Evolutionary conservation across 169 alveolate species (phyloP).

Genomic region (Miamiensis avidus): DNA sequence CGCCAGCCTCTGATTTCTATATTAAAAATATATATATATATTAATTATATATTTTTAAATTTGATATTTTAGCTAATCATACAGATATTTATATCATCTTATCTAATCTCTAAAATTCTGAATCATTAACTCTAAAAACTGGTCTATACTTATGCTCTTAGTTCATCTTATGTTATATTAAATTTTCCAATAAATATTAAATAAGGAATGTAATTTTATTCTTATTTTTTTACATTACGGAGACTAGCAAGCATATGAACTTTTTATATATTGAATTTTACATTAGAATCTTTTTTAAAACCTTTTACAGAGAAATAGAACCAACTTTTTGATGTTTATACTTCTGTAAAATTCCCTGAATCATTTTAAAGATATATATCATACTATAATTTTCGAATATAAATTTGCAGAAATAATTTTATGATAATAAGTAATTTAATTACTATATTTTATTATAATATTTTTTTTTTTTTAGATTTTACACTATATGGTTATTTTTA

Average conservation of each 20-base stretch:
- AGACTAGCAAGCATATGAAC: slow-evolving; percentile 9
- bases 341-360: slow-evolving; percentile 6
- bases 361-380: background rate
- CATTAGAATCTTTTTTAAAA: background rate
- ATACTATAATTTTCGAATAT: background rate
- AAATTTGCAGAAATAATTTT: no score
- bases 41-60: slow-evolving; percentile 12
- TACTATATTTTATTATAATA: background rate
- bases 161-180: background rate
- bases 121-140: background rate
- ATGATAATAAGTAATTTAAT: background rate
- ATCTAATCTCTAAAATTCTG: background rate
- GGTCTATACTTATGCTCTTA: background rate
- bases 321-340: slow-evolving; percentile 24
- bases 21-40: slow-evolving; percentile 9
- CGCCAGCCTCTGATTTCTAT: background rate
- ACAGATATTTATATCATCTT: background rate
- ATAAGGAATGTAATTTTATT: background rate
- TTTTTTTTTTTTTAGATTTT: background rate
- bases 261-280: slow-evolving; percentile 7
- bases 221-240: slow-evolving; percentile 19
- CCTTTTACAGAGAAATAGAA: slow-evolving; percentile 20
- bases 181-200: background rate
- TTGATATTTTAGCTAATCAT: background rate
- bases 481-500: background rate